Base-by-base conservation (phyloP, 2,329 filamentous ascomycete genomes). In the Aspergillus jensenii region DNA sequence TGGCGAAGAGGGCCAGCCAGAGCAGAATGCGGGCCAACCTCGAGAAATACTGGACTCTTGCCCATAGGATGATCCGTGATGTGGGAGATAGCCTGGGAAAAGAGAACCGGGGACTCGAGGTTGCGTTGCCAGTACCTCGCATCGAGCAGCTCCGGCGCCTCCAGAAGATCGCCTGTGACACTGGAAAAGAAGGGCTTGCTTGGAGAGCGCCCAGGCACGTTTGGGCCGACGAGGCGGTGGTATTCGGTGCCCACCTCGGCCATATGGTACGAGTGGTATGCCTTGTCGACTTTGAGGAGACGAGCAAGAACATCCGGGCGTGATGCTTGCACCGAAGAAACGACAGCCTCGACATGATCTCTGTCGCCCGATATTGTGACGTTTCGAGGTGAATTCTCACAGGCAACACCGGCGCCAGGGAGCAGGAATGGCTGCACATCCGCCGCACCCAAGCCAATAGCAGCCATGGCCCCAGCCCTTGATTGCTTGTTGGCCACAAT, bases 261-360 rank as follows among this genome's bases (percentile, higher is more conserved):
- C 48, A 78, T 76, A 45, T 78, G 74, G 33, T 69, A 66, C 1
- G 74, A 76, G 58, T 80, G 77, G 47, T 78, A 80, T 0, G 78
- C 77, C 6, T 59, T 69, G 35, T 75, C 71, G 3, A 79, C 75
- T 27, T 68, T 63, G 0, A 81, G 69, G n/a, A 62, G 58, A 0
- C 74, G 65, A 2, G 21, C 21, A 67, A 68, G 57, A 80, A 79
- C 4, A 70, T 66, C 1, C 66, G 59, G n/a, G 72, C 59, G 2
- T 66, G 21, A 21, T 21, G 21, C 59, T 0, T 71, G 59, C 0
- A 79, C 56, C 0, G 67, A 52, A 0, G 62, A 43, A 4, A 70
- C 53, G 1, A 63, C 57, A 27, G 70, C 59, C 1, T 68, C 58
- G 6, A 80, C 68, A 5, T 65, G 65, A 37, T 68, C 55, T 12